A percentile compares a stretch with the other conserved stretches of the same genome.
Evolutionary conservation across 78 protist species (phyloP).

Genomic region (Guillardia theta): DNA sequence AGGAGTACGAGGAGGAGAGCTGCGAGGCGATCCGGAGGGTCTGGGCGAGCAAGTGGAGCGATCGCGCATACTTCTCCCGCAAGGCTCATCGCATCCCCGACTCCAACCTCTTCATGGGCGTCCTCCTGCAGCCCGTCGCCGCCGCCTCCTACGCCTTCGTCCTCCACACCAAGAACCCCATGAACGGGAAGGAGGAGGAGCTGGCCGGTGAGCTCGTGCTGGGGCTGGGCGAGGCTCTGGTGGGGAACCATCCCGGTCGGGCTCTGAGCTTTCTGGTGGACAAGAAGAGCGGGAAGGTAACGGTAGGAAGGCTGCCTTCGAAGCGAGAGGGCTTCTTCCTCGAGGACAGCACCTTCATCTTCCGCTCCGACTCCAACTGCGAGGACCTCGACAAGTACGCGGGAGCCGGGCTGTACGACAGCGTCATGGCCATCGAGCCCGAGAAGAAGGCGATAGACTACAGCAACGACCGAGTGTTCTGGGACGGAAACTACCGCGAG

Average conservation of each 20-base stretch:
- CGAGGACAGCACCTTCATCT: not conserved
- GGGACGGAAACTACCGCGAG: not conserved
- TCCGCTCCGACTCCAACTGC: constrained; percentile 20
- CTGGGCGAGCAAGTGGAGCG: constrained; percentile 1
- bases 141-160: not conserved
- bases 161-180: constrained; percentile 22
- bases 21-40: not conserved
- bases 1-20: not conserved
- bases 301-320: not conserved
- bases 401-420: not conserved
- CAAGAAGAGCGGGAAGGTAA: not conserved
- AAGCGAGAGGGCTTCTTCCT: not conserved
- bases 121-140: not conserved
- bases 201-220: not conserved
- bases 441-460: not conserved
- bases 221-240: constrained; percentile 19
- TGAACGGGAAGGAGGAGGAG: not conserved
- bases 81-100: not conserved
- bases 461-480: not conserved
- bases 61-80: not conserved
- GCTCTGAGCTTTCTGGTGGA: not conserved
- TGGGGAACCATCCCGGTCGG: not conserved
- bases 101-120: not conserved
- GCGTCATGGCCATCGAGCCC: not conserved
- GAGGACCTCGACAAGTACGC: constrained; percentile 21